phyloP scores from a whole-genome alignment of 495 filamentous ascomycete genomes.

The Parathielavia appendiculata region DNA sequence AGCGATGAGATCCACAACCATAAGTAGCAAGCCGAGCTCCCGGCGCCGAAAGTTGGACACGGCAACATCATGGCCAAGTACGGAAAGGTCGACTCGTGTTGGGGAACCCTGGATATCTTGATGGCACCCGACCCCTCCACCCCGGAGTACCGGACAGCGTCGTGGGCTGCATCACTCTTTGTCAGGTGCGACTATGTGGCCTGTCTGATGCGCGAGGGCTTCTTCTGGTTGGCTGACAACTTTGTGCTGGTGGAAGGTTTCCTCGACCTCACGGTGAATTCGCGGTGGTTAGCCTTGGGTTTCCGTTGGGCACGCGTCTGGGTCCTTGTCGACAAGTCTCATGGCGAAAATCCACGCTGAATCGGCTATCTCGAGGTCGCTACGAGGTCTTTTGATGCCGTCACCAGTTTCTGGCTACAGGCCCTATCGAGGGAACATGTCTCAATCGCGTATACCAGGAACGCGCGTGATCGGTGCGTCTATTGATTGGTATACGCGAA shows the following conservation, averaged over 20 bases:
- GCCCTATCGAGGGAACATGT: background rate
- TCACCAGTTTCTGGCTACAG: background rate
- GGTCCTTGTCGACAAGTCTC: background rate
- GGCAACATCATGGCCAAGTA: too few species aligned
- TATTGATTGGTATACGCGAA: background rate
- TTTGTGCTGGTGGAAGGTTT: background rate
- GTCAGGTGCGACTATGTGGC: background rate
- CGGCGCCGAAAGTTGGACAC: too few species aligned
- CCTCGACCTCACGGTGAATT: background rate
- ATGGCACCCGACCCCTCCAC: too few species aligned
- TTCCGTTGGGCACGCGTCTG: background rate
- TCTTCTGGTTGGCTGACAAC: conserved; percentile 6
- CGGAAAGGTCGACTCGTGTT: too few species aligned
- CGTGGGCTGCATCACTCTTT: background rate
- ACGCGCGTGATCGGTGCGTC: background rate
- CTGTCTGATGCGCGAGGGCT: conserved; percentile 7
- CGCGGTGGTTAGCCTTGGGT: background rate
- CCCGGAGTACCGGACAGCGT: background rate
- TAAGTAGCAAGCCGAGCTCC: too few species aligned
- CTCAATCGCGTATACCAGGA: background rate
- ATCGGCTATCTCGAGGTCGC: background rate
- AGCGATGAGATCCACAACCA: too few species aligned
- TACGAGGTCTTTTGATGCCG: background rate
- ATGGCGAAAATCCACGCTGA: background rate
- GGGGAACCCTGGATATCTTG: too few species aligned